These are phyloP conservation scores for Fusarium nygamai DNA, from an alignment of 2,329 filamentous ascomycete genomes.

Conservation along the genomic window DNA sequence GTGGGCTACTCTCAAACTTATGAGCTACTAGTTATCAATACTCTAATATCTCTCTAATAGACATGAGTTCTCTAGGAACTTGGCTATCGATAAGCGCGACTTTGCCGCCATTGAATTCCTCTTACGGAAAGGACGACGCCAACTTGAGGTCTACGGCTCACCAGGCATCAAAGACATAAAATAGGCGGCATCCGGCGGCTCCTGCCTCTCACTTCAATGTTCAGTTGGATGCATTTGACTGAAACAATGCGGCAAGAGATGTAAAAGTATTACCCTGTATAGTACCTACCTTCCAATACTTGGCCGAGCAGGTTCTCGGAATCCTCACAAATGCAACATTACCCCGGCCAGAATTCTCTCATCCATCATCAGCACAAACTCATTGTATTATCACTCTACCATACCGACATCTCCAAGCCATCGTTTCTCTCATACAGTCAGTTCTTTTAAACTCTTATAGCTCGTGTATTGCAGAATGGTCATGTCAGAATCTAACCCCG, in stretches of 20 bases:
- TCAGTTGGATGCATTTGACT: neutral
- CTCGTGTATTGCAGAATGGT: slow-evolving; percentile 41
- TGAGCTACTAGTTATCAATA: neutral
- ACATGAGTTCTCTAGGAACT: slow-evolving; percentile 78
- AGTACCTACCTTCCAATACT: slow-evolving; percentile 7
- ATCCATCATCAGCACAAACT: slow-evolving; percentile 11
- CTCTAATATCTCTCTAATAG: slow-evolving; percentile 53
- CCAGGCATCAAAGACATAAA: slow-evolving; percentile 81
- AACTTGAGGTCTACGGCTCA: slow-evolving; percentile 84
- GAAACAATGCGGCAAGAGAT: neutral
- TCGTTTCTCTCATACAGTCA: slow-evolving; percentile 33
- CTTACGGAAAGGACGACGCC: slow-evolving; percentile 80
- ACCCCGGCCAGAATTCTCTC: neutral
- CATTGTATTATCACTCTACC: slow-evolving; percentile 22
- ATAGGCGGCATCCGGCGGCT: neutral
- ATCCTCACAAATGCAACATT: neutral
- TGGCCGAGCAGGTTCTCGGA: neutral
- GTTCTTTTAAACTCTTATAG: slow-evolving; percentile 26
- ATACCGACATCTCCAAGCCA: neutral
- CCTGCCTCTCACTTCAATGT: neutral
- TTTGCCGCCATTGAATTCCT: slow-evolving; percentile 88
- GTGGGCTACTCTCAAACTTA: slow-evolving; percentile 52
- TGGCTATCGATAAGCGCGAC: slow-evolving; percentile 79
- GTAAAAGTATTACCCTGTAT: neutral
- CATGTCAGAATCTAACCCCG: slow-evolving; percentile 43